phyloP scores from a whole-genome alignment of 1,139 yeast genomes.

The Candida sanyaensis region DNA sequence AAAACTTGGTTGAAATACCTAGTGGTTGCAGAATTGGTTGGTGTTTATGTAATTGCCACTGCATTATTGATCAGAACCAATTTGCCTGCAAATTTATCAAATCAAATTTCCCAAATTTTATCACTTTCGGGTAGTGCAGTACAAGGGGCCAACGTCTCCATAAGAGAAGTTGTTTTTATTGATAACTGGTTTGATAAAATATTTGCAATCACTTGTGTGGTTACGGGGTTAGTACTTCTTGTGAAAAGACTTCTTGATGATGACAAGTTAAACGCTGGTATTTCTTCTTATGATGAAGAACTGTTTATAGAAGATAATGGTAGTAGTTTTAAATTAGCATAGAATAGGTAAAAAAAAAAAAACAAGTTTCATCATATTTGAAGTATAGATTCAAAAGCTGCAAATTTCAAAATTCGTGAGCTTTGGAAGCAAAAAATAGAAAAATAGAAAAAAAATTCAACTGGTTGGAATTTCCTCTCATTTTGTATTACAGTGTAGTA shows the following conservation, averaged over 20 bases:
- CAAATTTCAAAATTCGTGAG: too few relatives aligned
- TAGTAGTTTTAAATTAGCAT: slow-evolving; percentile 13
- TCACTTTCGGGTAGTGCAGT: slow-evolving; percentile 39
- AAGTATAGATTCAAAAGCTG: slow-evolving; percentile 14
- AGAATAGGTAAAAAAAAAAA: slow-evolving; percentile 23
- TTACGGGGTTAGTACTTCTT: slow-evolving; percentile 50
- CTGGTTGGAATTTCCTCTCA: too few relatives aligned
- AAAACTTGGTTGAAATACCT: slow-evolving; percentile 46
- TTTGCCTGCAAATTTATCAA: slow-evolving; percentile 61
- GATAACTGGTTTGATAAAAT: slow-evolving; percentile 83
- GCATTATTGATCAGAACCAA: slow-evolving; percentile 75
- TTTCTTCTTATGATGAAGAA: slow-evolving; percentile 34
- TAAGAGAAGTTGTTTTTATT: slow-evolving; percentile 57
- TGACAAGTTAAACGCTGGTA: slow-evolving; percentile 15
- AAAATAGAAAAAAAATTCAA: too few relatives aligned
- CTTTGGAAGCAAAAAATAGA: too few relatives aligned
- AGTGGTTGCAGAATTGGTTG: slow-evolving; percentile 68
- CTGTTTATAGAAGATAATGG: slow-evolving; percentile 12
- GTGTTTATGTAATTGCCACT: slow-evolving; percentile 80
- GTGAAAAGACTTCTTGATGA: slow-evolving; percentile 23
- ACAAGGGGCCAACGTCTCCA: slow-evolving; percentile 19
- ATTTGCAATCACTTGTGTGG: slow-evolving; percentile 57
- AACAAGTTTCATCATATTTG: too few relatives aligned
- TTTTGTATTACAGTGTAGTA: too few relatives aligned
- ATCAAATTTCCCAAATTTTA: slow-evolving; percentile 48